Percentiles rank a stretch among this genome's conserved stretches.
Conservation (phyloP, 495 filamentous ascomycete genomes). For the Clavariopsis aquatica region DNA sequence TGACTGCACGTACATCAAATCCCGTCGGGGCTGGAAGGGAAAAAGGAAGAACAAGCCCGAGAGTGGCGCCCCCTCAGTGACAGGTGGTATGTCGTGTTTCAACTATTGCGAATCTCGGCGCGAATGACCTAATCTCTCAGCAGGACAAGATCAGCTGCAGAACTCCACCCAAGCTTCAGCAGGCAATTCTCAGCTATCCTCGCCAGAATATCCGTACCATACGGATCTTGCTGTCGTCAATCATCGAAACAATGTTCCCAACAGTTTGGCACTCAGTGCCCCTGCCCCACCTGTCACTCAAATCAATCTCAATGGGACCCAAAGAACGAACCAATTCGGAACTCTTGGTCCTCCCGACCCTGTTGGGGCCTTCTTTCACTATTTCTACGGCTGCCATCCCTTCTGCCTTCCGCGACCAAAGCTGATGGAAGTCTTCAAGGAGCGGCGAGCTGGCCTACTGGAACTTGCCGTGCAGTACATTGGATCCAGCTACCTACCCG, state of each 20-base stretch:
- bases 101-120: background rate
- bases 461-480: slow-evolving; percentile 70
- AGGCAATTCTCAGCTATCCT: slow-evolving; percentile 9
- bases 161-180: slow-evolving; percentile 7
- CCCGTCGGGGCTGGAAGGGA: slow-evolving; percentile 38
- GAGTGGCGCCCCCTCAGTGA: background rate
- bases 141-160: slow-evolving; percentile 28
- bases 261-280: slow-evolving; percentile 4
- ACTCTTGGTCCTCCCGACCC: slow-evolving; percentile 10
- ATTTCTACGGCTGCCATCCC: slow-evolving; percentile 70
- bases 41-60: slow-evolving; percentile 33
- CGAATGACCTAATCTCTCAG: slow-evolving; percentile 16
- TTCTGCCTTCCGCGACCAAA: slow-evolving; percentile 56
- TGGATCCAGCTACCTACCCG: slow-evolving; percentile 62
- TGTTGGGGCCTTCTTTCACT: slow-evolving; percentile 28
- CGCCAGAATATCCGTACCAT: slow-evolving; percentile 26
- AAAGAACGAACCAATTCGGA: slow-evolving; percentile 13
- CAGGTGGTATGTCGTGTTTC: slow-evolving; percentile 19
- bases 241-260: slow-evolving; percentile 12
- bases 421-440: slow-evolving; percentile 43
- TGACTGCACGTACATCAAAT: slow-evolving; percentile 41
- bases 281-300: slow-evolving; percentile 9
- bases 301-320: slow-evolving; percentile 30
- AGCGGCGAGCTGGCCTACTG: slow-evolving; percentile 47
- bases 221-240: slow-evolving; percentile 14